phyloP scores from a whole-genome alignment of 2,329 filamentous ascomycete species.

The Ophiocordyceps sinensis region DNA sequence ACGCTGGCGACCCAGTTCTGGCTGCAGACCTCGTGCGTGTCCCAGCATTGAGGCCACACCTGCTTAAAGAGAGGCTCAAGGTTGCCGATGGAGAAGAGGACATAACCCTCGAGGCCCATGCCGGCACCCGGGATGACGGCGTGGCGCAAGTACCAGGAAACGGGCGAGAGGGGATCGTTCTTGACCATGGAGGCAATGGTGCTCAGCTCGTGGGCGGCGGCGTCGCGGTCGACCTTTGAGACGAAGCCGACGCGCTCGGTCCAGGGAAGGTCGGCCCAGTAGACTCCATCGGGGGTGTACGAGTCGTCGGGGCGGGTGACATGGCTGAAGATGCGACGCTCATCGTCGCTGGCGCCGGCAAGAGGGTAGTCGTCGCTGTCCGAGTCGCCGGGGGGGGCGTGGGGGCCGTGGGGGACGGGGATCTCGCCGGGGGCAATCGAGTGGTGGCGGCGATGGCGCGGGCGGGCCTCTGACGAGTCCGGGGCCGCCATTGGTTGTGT shows the following conservation, averaged over 20 bases:
- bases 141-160: conserved; percentile 80
- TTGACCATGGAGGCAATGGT: conserved; percentile 69
- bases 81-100: conserved; percentile 94
- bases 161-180: conserved; percentile 66
- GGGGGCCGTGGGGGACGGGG: conserved; percentile 35
- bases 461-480: conserved; percentile 1
- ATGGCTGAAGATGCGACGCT: conserved; percentile 55
- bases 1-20: conserved; percentile 71
- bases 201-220: conserved; percentile 52
- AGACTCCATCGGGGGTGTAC: conserved; percentile 67
- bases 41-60: conserved; percentile 72
- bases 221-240: conserved; percentile 53
- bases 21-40: conserved; percentile 48
- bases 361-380: conserved; percentile 32
- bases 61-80: conserved; percentile 66
- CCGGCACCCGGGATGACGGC: conserved; percentile 88
- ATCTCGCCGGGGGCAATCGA: conserved; percentile 31
- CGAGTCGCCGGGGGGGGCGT: conserved; percentile 23
- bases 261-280: conserved; percentile 82
- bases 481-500: neutral
- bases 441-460: conserved; percentile 16
- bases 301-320: conserved; percentile 80
- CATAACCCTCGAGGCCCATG: conserved; percentile 85
- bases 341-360: conserved; percentile 28
- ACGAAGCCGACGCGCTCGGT: conserved; percentile 62